These are phyloP conservation scores for Malus sylvestris DNA, from an alignment of 306 rosid species.

Conservation along the genomic window DNA sequence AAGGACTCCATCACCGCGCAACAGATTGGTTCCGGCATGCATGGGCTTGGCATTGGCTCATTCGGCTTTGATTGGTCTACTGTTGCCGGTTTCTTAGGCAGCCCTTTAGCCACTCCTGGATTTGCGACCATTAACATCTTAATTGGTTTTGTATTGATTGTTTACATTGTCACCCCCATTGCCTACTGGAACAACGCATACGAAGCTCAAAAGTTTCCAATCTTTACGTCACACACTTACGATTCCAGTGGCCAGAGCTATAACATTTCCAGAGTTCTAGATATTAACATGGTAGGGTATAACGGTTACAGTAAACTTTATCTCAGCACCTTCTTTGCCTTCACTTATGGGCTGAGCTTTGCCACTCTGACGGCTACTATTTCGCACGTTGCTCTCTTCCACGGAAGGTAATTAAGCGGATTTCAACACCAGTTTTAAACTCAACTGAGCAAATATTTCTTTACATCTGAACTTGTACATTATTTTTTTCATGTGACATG, in stretches of 20 bases:
- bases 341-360: slow-evolving; percentile 22
- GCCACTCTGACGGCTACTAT: slow-evolving; percentile 31
- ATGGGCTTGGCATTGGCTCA: slow-evolving; percentile 39
- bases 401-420: slow-evolving; percentile 18
- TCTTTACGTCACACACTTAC: slow-evolving; percentile 17
- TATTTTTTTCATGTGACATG: background rate
- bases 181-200: slow-evolving; percentile 26
- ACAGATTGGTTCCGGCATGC: slow-evolving; percentile 30
- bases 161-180: slow-evolving; percentile 27
- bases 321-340: slow-evolving; percentile 23
- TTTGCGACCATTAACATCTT: slow-evolving; percentile 23
- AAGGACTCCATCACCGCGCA: slow-evolving; percentile 25
- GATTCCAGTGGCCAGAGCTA: slow-evolving; percentile 13
- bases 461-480: background rate
- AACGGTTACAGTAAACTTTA: slow-evolving; percentile 14
- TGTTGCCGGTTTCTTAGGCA: slow-evolving; percentile 21
- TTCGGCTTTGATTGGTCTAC: slow-evolving; percentile 34
- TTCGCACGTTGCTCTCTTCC: slow-evolving; percentile 30
- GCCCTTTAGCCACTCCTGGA: slow-evolving; percentile 29
- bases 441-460: background rate
- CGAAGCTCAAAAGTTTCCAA: slow-evolving; percentile 24
- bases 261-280: slow-evolving; percentile 16
- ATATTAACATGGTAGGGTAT: slow-evolving; percentile 14
- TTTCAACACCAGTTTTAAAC: background rate
- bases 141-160: slow-evolving; percentile 18